A percentile compares a stretch with the other conserved stretches of the same genome.
phyloP scores from a whole-genome alignment of 1,284 basidiomycete species.

The Anthracocystis panici-leucophaei region DNA sequence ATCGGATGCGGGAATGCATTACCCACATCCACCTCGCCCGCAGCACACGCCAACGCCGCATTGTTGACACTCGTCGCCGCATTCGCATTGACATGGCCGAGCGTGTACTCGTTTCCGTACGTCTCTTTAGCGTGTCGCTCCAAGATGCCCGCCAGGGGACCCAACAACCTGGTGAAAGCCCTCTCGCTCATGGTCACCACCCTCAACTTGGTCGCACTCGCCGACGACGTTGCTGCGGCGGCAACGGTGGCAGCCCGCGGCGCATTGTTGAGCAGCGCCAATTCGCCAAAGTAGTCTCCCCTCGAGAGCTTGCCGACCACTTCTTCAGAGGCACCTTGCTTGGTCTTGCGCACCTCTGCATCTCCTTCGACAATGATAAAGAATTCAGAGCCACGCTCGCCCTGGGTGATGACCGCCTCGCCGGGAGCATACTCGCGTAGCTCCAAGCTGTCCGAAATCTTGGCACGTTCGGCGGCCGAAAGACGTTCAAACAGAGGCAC shows the following conservation, averaged over 20 bases:
- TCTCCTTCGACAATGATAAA: constrained; percentile 95
- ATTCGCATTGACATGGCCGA: constrained; percentile 7
- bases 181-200: constrained; percentile 93
- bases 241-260: constrained; percentile 94
- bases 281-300: constrained; percentile 98
- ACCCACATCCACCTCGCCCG: constrained; percentile 2
- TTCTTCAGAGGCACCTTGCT: constrained; percentile 72
- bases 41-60: constrained; percentile 8
- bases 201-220: constrained; percentile 57
- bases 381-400: constrained; percentile 95
- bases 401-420: constrained; percentile 87
- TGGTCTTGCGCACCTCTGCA: constrained; percentile 85
- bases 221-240: constrained; percentile 74
- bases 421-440: constrained; percentile 85
- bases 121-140: constrained; percentile 77
- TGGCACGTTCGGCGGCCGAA: constrained; percentile 87
- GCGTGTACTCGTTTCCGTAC: constrained; percentile 54
- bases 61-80: constrained; percentile 9
- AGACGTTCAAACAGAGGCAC: constrained; percentile 89
- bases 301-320: constrained; percentile 81
- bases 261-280: constrained; percentile 84
- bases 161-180: constrained; percentile 92
- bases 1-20: constrained; percentile 33
- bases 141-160: constrained; percentile 88
- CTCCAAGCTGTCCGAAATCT: constrained; percentile 94